Base-by-base conservation (phyloP, 140 eudicot genomes). In the Anethum foeniculum region DNA sequence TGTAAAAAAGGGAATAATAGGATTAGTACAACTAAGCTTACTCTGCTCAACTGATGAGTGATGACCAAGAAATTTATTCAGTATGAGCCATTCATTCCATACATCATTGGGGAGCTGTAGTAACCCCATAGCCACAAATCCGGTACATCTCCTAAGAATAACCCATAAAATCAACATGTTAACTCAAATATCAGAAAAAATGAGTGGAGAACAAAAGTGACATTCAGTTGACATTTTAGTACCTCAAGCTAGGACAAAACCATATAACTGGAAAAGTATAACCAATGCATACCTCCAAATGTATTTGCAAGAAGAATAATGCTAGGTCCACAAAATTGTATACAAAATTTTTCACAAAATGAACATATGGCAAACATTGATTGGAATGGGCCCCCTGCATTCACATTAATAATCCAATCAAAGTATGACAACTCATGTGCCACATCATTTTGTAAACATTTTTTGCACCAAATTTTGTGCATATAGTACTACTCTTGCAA, bases 111-210 rank as follows among this genome's bases (percentile, higher is more conserved):
- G 30, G 98, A 93, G 43, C 80, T 11, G 93, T 96, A 93, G 78
- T 88, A 93, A 23, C 98, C 98, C 98, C 98, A 93, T 58, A 88
- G 11, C 97, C 97, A 91, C 98, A 97, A 93, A 18, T 71, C 77
- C 82, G 90, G 89, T 34, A 93, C 86, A 77, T n/a, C n/a, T n/a
- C n/a, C n/a, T n/a, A 8, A 23, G 30, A 38, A 44, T 32, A 18
- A 48, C 46, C 10, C 13, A 68, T 76, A 52, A 0, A 79, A 38
- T 23, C 18, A 83, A 71, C 67, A 39, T n/a, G 46, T 28, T 69
- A 30, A 68, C 58, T 79, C 76, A n/a, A 69, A 77, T 52, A 82
- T 27, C n/a, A 49, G 38, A 4, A 38, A 77, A 27, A 25, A 62
- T 34, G 41, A 72, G 56, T 69, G 75, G 79, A 68, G 12, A 3